These are phyloP conservation scores for Solanum paucissectum DNA, from an alignment of 257 asterid genomes.

Conservation along the genomic window DNA sequence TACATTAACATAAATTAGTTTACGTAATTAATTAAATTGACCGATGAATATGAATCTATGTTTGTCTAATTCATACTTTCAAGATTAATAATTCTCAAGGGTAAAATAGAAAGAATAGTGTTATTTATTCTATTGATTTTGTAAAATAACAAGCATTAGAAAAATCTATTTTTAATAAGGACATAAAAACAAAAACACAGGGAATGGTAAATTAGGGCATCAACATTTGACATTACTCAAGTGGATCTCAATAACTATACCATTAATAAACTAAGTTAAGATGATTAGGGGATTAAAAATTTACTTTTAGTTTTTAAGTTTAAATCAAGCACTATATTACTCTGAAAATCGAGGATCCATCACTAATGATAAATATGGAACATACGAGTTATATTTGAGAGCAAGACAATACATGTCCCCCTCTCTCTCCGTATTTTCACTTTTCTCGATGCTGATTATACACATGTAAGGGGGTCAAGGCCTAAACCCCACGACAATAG, in stretches of 20 bases:
- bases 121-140: too few relatives aligned
- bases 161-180: background rate
- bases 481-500: background rate
- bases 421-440: background rate
- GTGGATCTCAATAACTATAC: background rate
- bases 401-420: background rate
- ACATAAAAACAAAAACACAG: background rate
- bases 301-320: too few relatives aligned
- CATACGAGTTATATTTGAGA: background rate
- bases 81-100: too few relatives aligned
- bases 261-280: background rate
- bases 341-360: background rate
- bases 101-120: accelerated
- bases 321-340: too few relatives aligned
- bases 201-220: background rate
- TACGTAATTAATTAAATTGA: too few relatives aligned
- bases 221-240: background rate
- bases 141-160: too few relatives aligned
- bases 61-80: background rate
- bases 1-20: too few relatives aligned
- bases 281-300: background rate
- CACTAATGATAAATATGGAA: background rate
- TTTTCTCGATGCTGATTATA: background rate
- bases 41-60: accelerated
- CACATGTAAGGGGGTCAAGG: background rate